Conservation (phyloP, 225 moss, liverwort and hornwort species). For the Antitrichia curtipendula region DNA sequence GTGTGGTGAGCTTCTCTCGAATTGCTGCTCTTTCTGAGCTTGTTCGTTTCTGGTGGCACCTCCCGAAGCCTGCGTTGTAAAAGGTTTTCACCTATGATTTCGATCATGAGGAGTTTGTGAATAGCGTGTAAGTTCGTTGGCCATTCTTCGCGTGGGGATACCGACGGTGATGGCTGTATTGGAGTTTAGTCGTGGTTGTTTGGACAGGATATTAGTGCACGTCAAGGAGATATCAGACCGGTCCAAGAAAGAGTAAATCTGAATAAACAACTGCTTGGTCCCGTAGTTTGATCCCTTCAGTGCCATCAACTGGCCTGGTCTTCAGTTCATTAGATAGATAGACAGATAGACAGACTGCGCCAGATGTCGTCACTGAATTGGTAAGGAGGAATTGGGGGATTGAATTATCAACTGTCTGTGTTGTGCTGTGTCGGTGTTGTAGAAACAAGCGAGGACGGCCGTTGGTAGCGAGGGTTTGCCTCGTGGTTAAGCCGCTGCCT, state of each 20-base stretch:
- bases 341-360: neutral
- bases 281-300: constrained; percentile 30
- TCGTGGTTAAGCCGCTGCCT: constrained; percentile 24
- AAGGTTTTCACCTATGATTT: neutral
- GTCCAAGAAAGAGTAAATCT: neutral
- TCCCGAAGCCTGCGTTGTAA: neutral
- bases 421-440: neutral
- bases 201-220: neutral
- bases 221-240: constrained; percentile 24
- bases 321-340: neutral
- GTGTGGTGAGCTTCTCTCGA: constrained; percentile 49
- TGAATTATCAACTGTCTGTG: neutral
- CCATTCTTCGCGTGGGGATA: neutral
- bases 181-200: neutral
- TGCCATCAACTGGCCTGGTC: constrained; percentile 10
- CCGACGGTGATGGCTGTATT: neutral
- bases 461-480: constrained; percentile 4
- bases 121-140: neutral
- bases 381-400: neutral
- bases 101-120: neutral
- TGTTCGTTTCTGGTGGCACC: neutral
- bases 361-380: constrained; percentile 11
- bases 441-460: constrained; percentile 8
- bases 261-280: neutral
- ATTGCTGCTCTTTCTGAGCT: neutral